These are phyloP conservation scores for Boletus fagicola DNA, from an alignment of 768 basidiomycete species.

Conservation along the genomic window DNA sequence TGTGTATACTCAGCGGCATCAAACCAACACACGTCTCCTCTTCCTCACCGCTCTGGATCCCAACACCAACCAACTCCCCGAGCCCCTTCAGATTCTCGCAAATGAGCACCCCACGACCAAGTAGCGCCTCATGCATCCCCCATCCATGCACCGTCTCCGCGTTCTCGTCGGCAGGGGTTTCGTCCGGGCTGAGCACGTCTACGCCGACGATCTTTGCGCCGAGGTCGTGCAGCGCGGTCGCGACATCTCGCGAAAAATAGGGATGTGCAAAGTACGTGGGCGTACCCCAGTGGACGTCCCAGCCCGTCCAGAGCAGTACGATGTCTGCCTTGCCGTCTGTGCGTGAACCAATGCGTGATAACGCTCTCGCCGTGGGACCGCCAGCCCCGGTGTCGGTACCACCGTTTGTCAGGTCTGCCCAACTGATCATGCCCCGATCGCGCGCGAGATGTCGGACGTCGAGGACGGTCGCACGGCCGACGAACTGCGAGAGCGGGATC, in stretches of 20 bases:
- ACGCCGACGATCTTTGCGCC: conserved; percentile 61
- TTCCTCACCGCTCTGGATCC: conserved; percentile 1
- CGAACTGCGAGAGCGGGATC: conserved; percentile 51
- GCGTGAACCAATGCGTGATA: conserved; percentile 25
- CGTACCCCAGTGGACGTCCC: conserved; percentile 56
- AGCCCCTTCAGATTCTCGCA: conserved; percentile 69
- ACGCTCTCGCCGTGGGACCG: not conserved
- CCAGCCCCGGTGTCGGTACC: not conserved
- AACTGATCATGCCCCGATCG: conserved; percentile 50
- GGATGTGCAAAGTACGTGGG: conserved; percentile 61
- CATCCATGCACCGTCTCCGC: conserved; percentile 31
- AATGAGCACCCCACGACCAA: conserved; percentile 63
- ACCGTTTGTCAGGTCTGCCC: conserved; percentile 36
- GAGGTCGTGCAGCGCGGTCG: conserved; percentile 43
- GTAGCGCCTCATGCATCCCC: conserved; percentile 55
- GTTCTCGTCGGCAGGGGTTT: conserved; percentile 37
- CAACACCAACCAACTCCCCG: conserved; percentile 35
- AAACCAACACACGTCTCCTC: conserved; percentile 48
- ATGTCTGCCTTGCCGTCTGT: conserved; percentile 34
- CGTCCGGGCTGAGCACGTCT: conserved; percentile 68
- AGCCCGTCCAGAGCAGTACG: conserved; percentile 65
- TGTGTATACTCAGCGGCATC: conserved; percentile 55
- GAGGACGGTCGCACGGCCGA: conserved; percentile 54
- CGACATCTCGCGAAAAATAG: conserved; percentile 55
- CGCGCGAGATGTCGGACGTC: conserved; percentile 47